Base-by-base conservation (phyloP, 768 basidiomycete genomes). In the Mycena sanguinolenta region DNA sequence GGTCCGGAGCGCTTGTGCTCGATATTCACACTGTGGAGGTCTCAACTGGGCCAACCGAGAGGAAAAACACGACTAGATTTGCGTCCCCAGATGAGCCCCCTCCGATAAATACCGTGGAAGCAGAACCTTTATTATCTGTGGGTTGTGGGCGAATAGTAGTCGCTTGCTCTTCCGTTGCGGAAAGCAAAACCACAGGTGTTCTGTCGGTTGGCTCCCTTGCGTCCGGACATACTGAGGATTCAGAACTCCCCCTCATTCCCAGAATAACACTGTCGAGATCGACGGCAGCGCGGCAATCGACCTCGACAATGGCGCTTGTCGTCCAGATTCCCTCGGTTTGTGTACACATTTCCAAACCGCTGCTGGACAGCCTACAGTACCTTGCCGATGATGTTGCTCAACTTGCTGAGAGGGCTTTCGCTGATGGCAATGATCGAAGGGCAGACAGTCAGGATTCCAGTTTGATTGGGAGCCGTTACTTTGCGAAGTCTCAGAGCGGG, bases 311-410 rank as follows among this genome's bases (percentile, higher is more conserved):
- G 17, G 80, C 80, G 1, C 61, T 85, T 39, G 80, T 74, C 58
- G 44, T 85, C 8, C 80, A 84, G 49, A 78, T 97, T 17, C 95
- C 95, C 17, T 90, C 91, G 5, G 79, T 93, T n/a, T 82, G 88
- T 74, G 78, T 86, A 14, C 81, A 88, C 44, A 74, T 95, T 57
- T 84, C 88, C 13, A 97, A 98, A 78, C 75, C 81, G 7, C 70
- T 83, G 2, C 79, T 96, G 10, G 95, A 98, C 76, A 88, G 89
- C 16, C 78, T 99, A 21, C 96, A 98, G 78, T 92, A 91, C 75
- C 95, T 93, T 86, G 91, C 91, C 9, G 98, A 99, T 76, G 96
- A 98, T 76, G 77, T 91, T 30, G 82, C 90, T n/a, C 95, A 93
- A 75, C 86, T 92, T 59, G 74, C 92, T 4, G 92, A 93, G 60